Conservation (phyloP, 164 flowering plant species). For the Magnolia kwangsiensis region DNA sequence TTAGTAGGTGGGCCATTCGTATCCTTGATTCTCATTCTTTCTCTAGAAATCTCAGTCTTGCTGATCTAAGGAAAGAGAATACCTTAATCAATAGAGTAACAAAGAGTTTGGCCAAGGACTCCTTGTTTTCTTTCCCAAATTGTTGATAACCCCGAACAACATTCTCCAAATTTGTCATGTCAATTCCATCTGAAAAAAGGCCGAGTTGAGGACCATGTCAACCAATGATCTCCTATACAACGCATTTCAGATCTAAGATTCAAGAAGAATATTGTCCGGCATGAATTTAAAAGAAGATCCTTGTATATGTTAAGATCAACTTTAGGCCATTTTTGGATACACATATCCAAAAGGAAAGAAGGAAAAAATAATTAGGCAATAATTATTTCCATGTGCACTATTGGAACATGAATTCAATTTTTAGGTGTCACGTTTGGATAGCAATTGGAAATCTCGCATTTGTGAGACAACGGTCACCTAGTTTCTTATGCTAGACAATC, state of each 20-base stretch:
- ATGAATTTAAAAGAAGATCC: not conserved
- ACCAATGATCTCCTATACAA: not conserved
- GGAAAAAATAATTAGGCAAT: too few species aligned
- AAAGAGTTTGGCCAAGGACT: constrained; percentile 59
- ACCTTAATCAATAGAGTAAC: constrained; percentile 53
- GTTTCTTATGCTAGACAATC: too few species aligned
- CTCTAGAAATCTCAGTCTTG: not conserved
- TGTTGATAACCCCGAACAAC: constrained; percentile 27
- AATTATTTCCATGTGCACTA: too few species aligned
- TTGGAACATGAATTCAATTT: too few species aligned
- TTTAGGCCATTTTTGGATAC: too few species aligned
- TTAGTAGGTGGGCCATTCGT: not conserved
- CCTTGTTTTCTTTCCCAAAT: constrained; percentile 47
- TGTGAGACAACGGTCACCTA: too few species aligned
- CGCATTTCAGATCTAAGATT: not conserved
- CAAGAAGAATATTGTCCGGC: not conserved
- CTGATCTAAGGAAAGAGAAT: constrained; percentile 1
- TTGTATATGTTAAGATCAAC: not conserved
- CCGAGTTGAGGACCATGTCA: constrained; percentile 9
- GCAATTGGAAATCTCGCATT: too few species aligned
- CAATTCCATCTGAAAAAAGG: constrained; percentile 48
- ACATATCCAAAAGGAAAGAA: too few species aligned
- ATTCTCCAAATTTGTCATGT: constrained; percentile 33
- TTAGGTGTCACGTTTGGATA: too few species aligned
- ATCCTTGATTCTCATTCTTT: not conserved